Evolutionary conservation across 495 filamentous ascomycete genomes (phyloP).

Genomic region (Amorphotheca resinae): DNA sequence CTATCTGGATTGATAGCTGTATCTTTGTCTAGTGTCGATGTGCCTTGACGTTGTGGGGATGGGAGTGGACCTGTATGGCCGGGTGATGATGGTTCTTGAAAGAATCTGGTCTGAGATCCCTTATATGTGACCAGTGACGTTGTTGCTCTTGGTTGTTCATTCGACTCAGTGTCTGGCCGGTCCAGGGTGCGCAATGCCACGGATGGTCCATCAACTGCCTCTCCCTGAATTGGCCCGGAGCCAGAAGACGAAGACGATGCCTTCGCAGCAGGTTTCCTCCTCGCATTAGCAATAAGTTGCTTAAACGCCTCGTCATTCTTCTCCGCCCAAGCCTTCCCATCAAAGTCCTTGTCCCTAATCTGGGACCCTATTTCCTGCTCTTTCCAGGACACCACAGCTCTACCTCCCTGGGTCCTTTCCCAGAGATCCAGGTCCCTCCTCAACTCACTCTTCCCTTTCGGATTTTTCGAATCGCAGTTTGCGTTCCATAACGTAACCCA

Average conservation of each 20-base stretch:
- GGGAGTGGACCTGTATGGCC: neutral
- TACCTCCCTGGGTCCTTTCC: slow-evolving; percentile 62
- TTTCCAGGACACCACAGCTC: slow-evolving; percentile 25
- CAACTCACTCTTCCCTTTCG: slow-evolving; percentile 57
- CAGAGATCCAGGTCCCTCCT: slow-evolving; percentile 67
- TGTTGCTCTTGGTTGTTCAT: too few relatives aligned
- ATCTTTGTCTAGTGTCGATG: slow-evolving; percentile 1
- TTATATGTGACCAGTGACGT: too few relatives aligned
- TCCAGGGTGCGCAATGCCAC: too few relatives aligned
- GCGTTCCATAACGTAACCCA: slow-evolving; percentile 96
- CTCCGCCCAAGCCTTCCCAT: slow-evolving; percentile 60
- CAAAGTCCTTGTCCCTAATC: slow-evolving; percentile 56
- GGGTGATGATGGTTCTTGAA: neutral
- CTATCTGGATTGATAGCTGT: slow-evolving; percentile 5
- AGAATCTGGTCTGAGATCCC: neutral
- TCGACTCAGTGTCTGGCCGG: too few relatives aligned
- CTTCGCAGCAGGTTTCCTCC: slow-evolving; percentile 22
- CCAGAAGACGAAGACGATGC: neutral
- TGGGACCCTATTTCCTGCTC: slow-evolving; percentile 4
- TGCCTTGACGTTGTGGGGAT: slow-evolving; percentile 5
- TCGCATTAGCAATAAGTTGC: slow-evolving; percentile 59
- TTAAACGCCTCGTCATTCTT: slow-evolving; percentile 64
- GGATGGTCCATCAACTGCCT: neutral
- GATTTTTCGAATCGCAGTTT: slow-evolving; percentile 72
- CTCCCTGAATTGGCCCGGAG: neutral